Conservation (phyloP, 1,139 yeast species). For the Blastobotrys petasosporus region DNA sequence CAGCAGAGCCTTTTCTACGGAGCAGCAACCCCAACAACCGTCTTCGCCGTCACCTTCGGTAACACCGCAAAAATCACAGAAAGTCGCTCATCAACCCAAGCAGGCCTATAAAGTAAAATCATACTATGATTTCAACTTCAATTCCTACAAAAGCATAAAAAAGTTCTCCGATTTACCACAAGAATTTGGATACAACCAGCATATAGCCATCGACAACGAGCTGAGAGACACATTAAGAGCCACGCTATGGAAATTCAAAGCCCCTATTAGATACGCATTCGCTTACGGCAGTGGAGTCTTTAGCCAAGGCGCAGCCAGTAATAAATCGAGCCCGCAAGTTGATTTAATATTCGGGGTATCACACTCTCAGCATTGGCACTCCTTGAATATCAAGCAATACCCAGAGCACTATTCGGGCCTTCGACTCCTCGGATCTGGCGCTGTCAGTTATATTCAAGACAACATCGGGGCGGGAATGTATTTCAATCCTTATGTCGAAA, state of each 20-base stretch:
- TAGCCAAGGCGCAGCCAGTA: constrained; percentile 52
- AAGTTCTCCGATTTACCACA: constrained; percentile 47
- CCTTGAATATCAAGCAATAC: constrained; percentile 55
- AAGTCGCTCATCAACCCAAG: background rate
- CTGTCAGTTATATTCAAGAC: constrained; percentile 55
- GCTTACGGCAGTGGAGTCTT: constrained; percentile 98
- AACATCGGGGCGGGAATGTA: constrained; percentile 82
- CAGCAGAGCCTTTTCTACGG: too few relatives aligned
- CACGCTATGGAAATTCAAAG: constrained; percentile 53
- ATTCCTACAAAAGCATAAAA: constrained; percentile 26
- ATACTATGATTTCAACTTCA: constrained; percentile 25
- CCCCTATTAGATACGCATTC: constrained; percentile 68
- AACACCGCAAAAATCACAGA: background rate
- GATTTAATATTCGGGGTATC: constrained; percentile 85
- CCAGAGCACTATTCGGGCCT: constrained; percentile 73
- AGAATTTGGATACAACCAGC: constrained; percentile 55
- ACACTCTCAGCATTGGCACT: constrained; percentile 69
- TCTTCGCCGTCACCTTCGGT: background rate
- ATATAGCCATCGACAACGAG: constrained; percentile 42
- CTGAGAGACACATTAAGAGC: constrained; percentile 44
- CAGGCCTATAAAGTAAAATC: background rate
- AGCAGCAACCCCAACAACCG: too few relatives aligned
- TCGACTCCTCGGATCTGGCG: constrained; percentile 52
- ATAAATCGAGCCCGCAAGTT: constrained; percentile 49
- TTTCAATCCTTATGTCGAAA: constrained; percentile 80